Evolutionary conservation across 176 grass and related monocot species (phyloP), one percentile per base, ranked within the genome.

Genomic region (Calamus simplicifolius): DNA sequence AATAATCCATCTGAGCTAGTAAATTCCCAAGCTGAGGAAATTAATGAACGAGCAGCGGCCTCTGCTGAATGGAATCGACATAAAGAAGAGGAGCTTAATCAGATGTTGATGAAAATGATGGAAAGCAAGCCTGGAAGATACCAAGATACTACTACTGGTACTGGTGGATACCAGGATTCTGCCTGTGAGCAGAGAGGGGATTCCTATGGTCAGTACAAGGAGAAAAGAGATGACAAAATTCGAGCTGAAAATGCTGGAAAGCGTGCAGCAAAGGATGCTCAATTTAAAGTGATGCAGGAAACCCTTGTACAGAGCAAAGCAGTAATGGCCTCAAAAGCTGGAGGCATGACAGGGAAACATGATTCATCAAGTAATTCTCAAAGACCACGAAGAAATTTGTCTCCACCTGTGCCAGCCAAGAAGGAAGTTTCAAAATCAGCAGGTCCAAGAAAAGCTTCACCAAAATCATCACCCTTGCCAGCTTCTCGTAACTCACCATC

Each of bases 101-200:
- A 93, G 62, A 99, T 99, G 84, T 77, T 99, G 63, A 71, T 86
- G 76, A 99, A 89, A 85, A 93, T 99, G 87, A 93, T 99, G 88
- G 70, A 85, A 50, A 83, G 75, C 70, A 83, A 79, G 71, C 81
- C 85, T 80, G 85, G 81, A 49, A 99, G 89, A 28, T 81, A 89
- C 58, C 62, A 62, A 30, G 69, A 49, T 25, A 25, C 60, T 57
- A 86, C 77, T 71, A 53, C 60, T 31, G 48, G 35, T 57, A 57
- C 64, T 75, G 55, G 52, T 56, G 70, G 79, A 57, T 55, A 28
- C 35, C 23, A 73, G 28, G 61, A 77, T 68, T 48, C 67, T 19
- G 52, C 76, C 55, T 81, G 63, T 77, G 79, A 99, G 57, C 64
- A 86, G 74, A 89, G 75, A 73, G 63, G 49, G 63, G 73, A 59